Percentiles rank a stretch among this genome's conserved stretches.
phyloP scores from a whole-genome alignment of 495 filamentous ascomycete genomes.

The Halenospora varia region DNA sequence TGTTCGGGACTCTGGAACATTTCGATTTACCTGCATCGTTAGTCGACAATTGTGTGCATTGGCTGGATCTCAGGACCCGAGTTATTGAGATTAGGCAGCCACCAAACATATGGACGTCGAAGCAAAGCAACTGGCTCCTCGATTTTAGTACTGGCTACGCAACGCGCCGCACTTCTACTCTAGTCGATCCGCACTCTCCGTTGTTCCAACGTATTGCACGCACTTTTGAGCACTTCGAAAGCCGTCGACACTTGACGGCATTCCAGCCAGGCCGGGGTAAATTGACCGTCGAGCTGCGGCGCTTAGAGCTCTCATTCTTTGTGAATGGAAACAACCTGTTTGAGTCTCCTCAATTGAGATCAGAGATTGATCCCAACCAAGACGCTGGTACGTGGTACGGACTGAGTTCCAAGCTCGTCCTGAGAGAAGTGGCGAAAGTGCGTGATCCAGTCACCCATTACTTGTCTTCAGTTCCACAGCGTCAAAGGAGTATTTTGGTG shows the following conservation, averaged over 20 bases:
- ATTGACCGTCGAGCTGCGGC: constrained; percentile 32
- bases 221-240: constrained; percentile 33
- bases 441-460: no score
- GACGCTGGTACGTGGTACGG: constrained; percentile 48
- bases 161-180: constrained; percentile 10
- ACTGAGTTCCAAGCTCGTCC: constrained; percentile 41
- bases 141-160: constrained; percentile 23
- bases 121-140: constrained; percentile 27
- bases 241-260: constrained; percentile 31
- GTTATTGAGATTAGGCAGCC: constrained; percentile 48
- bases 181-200: constrained; percentile 29
- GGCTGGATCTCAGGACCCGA: constrained; percentile 46
- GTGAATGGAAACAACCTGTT: constrained; percentile 34
- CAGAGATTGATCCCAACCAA: constrained; percentile 48
- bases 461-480: no score
- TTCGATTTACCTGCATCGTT: constrained; percentile 51
- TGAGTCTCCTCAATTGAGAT: constrained; percentile 37
- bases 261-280: constrained; percentile 26
- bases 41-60: constrained; percentile 51
- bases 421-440: constrained; percentile 35
- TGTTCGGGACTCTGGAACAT: constrained; percentile 22
- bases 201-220: constrained; percentile 28
- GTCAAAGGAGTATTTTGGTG: constrained; percentile 34
- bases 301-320: constrained; percentile 39
- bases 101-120: constrained; percentile 37